Evolutionary conservation across 441 rosid species (phyloP).

Genomic region (Eruca vesicaria): DNA sequence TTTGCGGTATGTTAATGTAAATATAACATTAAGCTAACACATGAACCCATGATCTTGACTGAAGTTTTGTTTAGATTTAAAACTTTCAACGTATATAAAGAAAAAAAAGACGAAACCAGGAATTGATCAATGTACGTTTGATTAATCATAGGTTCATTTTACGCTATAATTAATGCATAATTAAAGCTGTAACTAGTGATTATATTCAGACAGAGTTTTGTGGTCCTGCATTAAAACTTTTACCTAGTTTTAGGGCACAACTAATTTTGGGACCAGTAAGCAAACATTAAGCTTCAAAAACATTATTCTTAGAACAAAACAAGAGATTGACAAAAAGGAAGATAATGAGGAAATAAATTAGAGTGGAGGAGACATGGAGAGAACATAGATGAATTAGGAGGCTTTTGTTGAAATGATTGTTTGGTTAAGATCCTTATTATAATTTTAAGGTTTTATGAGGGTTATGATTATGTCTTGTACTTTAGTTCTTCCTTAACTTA

Average conservation of each 20-base stretch:
- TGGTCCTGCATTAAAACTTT: constrained; percentile 32
- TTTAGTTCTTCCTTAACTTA: constrained; percentile 37
- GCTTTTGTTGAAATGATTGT: constrained; percentile 39
- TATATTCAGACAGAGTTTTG: constrained; percentile 15
- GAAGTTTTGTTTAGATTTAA: too few species aligned
- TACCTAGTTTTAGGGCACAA: constrained; percentile 24
- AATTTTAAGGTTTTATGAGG: constrained; percentile 38
- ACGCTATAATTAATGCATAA: constrained; percentile 21
- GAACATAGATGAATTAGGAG: constrained; percentile 20
- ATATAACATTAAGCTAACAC: too few species aligned
- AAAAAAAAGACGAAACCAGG: background rate
- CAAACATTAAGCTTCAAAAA: constrained; percentile 7
- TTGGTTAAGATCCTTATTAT: constrained; percentile 38
- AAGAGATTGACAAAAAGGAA: constrained; percentile 16
- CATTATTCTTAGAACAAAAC: constrained; percentile 20
- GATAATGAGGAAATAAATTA: background rate
- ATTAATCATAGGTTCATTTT: constrained; percentile 15
- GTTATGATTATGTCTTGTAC: constrained; percentile 53
- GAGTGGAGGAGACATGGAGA: constrained; percentile 21
- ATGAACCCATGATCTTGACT: too few species aligned
- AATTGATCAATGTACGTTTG: background rate
- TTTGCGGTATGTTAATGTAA: too few species aligned
- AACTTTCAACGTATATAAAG: too few species aligned
- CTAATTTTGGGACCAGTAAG: constrained; percentile 33
- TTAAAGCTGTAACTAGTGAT: constrained; percentile 32